Evolutionary conservation across 2,329 filamentous ascomycete species (phyloP).

Genomic region (Mariannaea sp.): DNA sequence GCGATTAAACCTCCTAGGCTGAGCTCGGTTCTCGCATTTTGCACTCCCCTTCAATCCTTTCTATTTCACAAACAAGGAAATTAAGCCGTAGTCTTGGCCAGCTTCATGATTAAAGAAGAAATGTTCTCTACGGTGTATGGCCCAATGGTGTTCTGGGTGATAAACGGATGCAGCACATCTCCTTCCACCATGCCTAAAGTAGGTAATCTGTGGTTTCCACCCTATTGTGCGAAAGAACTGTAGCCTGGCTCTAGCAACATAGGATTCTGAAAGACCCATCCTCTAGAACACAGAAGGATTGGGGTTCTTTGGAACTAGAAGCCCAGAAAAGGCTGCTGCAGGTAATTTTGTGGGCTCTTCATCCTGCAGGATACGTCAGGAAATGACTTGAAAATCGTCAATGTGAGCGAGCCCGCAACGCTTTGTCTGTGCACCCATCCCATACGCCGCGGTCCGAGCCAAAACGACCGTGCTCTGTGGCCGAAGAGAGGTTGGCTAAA

Average conservation of each 20-base stretch:
- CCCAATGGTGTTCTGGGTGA: slow-evolving; percentile 5
- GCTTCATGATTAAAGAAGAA: no score
- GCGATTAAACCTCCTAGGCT: neutral
- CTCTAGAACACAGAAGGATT: slow-evolving; percentile 1
- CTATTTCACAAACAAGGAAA: no score
- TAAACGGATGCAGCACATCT: slow-evolving; percentile 2
- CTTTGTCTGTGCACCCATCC: slow-evolving; percentile 3
- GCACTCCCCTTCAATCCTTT: no score
- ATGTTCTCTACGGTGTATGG: slow-evolving; percentile 10
- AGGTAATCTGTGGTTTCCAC: neutral
- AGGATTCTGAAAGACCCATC: neutral
- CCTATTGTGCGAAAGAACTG: neutral
- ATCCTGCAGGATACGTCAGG: neutral
- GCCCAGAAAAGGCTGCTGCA: neutral
- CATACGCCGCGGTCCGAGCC: no score
- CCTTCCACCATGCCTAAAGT: no score
- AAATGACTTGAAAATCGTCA: neutral
- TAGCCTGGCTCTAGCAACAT: neutral
- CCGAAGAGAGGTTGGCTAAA: no score
- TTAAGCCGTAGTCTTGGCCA: neutral
- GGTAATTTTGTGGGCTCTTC: slow-evolving; percentile 2
- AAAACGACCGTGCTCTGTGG: no score
- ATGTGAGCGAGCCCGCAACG: slow-evolving; percentile 1
- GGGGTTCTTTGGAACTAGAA: neutral
- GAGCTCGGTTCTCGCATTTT: neutral